Evolutionary conservation across 495 filamentous ascomycete genomes (phyloP).

Genomic region (Wilcoxina mikolae): DNA sequence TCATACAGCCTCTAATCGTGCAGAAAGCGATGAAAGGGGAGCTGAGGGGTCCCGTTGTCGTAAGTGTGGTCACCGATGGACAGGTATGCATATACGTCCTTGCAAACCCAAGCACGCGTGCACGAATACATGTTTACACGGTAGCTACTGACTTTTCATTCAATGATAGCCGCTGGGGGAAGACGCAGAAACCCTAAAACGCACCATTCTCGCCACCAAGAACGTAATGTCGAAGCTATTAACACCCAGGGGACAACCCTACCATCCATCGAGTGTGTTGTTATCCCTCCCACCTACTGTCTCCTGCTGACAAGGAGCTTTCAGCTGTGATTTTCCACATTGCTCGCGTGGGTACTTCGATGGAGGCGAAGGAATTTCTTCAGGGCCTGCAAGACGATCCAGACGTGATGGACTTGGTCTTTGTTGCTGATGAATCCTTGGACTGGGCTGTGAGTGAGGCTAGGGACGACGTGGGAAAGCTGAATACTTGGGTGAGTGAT

Average conservation of each 20-base stretch:
- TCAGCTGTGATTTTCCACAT: slow-evolving; percentile 14
- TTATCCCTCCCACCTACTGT: too few relatives aligned
- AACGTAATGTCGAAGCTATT: slow-evolving; percentile 1
- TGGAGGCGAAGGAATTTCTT: slow-evolving; percentile 3
- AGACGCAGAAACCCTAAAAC: neutral
- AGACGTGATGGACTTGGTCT: neutral
- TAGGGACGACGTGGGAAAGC: neutral
- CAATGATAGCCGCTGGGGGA: slow-evolving; percentile 5
- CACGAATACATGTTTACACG: neutral
- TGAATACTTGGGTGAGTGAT: slow-evolving; percentile 8
- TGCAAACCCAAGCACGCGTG: too few relatives aligned
- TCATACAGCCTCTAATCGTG: slow-evolving; percentile 44
- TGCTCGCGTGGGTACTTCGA: slow-evolving; percentile 7
- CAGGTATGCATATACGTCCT: slow-evolving; percentile 12
- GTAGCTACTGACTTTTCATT: neutral
- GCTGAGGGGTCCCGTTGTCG: slow-evolving; percentile 46
- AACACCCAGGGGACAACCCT: neutral
- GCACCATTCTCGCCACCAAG: slow-evolving; percentile 9
- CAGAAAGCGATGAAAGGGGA: slow-evolving; percentile 35
- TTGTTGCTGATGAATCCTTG: slow-evolving; percentile 8
- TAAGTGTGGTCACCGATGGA: slow-evolving; percentile 55
- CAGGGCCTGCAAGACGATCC: slow-evolving; percentile 2
- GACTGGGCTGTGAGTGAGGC: slow-evolving; percentile 1
- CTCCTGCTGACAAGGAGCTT: too few relatives aligned
- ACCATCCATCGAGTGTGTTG: neutral